Base-by-base conservation (phyloP, 2,329 filamentous ascomycete species). In the Didymella lethalis region DNA sequence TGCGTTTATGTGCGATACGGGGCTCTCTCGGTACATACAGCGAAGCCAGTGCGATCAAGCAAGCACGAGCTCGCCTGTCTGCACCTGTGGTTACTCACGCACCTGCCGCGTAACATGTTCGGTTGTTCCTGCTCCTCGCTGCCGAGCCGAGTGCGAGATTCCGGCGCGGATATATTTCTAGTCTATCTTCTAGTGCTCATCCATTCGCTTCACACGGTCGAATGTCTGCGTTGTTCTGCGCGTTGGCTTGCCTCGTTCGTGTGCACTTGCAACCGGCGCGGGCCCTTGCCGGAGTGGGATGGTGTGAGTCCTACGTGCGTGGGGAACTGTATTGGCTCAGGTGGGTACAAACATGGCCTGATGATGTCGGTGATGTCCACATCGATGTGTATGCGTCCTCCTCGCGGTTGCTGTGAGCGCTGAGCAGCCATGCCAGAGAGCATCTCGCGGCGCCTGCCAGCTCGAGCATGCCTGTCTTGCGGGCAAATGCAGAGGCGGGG, bases 41-140 rank as follows among this genome's bases (percentile, higher is more conserved):
- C 36, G 36, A 40, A 40, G 18, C 36, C 36, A 54, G 41, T 20
- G 20, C 40, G 28, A 36, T 25, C 41, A 38, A 58, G 56, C 56
- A 47, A 50, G 56, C 51, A 50, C 50, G 50, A 59, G 63, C 56
- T 65, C 18, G 57, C 56, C 59, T 29, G 32, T 29, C 54, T 67
- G 70, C 63, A 65, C 59, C 60, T 56, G 54, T 65, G 58, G 64
- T 65, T 69, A 63, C 69, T 67, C 66, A 66, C 64, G 68, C 65
- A 64, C 54, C 65, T 55, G 69, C 66, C 67, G 66, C 56, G 67
- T 67, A 69, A 69, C 66, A 48, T 55, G 64, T 60, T 69, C 49
- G 69, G 68, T 51, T 66, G 66, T 59, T 65, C 56, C 57, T 75
- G 65, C 66, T 57, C 34, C 66, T 56, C 41, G 60, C 61, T 60